Base-by-base conservation (phyloP, 164 flowering plant genomes). In the Amborella trichopoda region DNA sequence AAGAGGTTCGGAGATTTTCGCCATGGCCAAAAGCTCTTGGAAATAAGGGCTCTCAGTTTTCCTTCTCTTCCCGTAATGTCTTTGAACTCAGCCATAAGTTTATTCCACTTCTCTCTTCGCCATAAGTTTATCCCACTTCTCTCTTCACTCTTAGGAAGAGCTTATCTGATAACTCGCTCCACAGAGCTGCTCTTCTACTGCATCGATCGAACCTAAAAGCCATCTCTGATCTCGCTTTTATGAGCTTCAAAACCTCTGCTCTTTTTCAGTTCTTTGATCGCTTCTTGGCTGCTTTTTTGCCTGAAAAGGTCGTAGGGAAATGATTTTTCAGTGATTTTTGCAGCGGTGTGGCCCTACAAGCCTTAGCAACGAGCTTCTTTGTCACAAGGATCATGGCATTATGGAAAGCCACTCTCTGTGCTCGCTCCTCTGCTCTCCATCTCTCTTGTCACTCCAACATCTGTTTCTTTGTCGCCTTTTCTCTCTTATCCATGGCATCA, bases 91-190 rank as follows among this genome's bases (percentile, higher is more conserved):
- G 51, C 51, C 49, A 46, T 46, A 34, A 46, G 12, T 38, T 46
- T 46, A 14, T 46, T 38, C 49, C 49, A 46, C 37, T 32, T 48
- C 51, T 48, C 51, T 8, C 51, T 19, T 21, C 52, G 37, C 42
- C n/a, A n/a, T n/a, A n/a, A n/a, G n/a, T n/a, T n/a, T 36, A 30
- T 42, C 37, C 37, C 20, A 40, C 52, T 21, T 49, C 52, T 22
- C 52, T 49, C 41, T 37, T 34, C 52, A 49, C 52, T 13, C 52
- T 39, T 32, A 34, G 42, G 28, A 42, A 40, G 28, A 40, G 17
- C 43, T 23, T 21, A 23, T 14, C 28, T 28, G 42, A 40, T 30
- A 50, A n/a, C 46, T 50, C 45, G 1, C 40, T 45, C 45, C 54
- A 50, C 16, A 26, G 18, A 44, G n/a, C 34, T 13, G 24, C 33